These are phyloP conservation scores for Paramecium caudatum DNA, from an alignment of 73 alveolate species.

Conservation along the genomic window DNA sequence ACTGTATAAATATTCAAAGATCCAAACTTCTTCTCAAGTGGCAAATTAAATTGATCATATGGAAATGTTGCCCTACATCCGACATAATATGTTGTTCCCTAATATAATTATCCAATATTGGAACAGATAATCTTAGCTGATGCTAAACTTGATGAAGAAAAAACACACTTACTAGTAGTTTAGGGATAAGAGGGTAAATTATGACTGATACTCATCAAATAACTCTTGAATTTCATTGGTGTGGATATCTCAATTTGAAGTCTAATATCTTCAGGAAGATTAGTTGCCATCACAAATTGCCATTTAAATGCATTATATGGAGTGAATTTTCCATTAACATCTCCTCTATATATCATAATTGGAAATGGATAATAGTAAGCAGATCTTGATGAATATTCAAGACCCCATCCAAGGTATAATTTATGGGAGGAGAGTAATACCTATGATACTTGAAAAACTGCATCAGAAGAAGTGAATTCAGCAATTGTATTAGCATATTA, in stretches of 20 bases:
- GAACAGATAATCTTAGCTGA: constrained; percentile 52
- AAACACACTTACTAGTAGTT: constrained; percentile 2
- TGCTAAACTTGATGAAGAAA: constrained; percentile 19
- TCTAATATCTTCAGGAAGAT: constrained; percentile 65
- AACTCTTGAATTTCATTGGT: constrained; percentile 70
- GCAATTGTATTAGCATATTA: constrained; percentile 35
- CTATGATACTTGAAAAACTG: constrained; percentile 45
- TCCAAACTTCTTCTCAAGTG: constrained; percentile 69
- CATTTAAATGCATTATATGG: constrained; percentile 72
- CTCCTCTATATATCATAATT: constrained; percentile 48
- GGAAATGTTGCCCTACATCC: constrained; percentile 76
- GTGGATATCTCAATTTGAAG: constrained; percentile 41
- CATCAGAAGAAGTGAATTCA: constrained; percentile 25
- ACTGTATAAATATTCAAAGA: constrained; percentile 57
- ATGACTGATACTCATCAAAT: constrained; percentile 56
- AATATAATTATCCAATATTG: constrained; percentile 61
- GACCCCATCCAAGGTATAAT: constrained; percentile 71
- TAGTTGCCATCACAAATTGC: constrained; percentile 52
- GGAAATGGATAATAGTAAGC: constrained; percentile 65
- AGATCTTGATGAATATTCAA: constrained; percentile 71
- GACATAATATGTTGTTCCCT: not conserved
- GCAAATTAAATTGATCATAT: constrained; percentile 69
- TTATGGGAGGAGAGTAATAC: constrained; percentile 37
- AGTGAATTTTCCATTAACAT: constrained; percentile 6
- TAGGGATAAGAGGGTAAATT: constrained; percentile 67